Evolutionary conservation across 106 monocot species (phyloP), one percentile per base, ranked within the genome.

Genomic region (Vanilla planifolia): DNA sequence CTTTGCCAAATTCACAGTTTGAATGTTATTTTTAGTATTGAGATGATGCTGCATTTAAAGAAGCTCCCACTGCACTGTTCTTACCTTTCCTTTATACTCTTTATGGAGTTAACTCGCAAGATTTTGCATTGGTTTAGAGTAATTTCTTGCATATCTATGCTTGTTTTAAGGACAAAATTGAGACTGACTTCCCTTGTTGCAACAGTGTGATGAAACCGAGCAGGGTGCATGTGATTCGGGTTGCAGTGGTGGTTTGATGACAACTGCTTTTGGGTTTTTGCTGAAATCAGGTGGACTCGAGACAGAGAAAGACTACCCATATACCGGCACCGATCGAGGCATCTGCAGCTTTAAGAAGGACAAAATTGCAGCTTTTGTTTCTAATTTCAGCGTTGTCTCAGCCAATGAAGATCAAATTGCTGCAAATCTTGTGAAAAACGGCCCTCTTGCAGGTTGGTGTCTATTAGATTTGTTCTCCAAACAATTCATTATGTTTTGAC

Each of bases 231-330:
- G 92, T 45, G 92, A 93, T 59, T 32, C 71, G 0, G 92, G 92
- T 45, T 93, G 92, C 84, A 79, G 85, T 63, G 92, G 92, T 53
- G 92, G 92, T 3, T 59, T 93, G 62, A 93, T 93, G 92, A 93
- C 80, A 4, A 85, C 72, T 47, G 92, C 92, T 14, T 93, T 93
- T 50, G 57, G 80, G 43, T 93, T 88, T 66, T 50, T 93, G 44
- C 37, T 74, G 2, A 88, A 88, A 63, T 39, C 92, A 40, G 92
- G 92, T 46, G 92, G 92, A 9, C 92, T 93, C 52, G 84, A 93
- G 74, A 30, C 76, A 2, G 92, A 93, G 79, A 40, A 70, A 48
- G 85, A 88, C 41, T 93, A 93, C 42, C 92, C 92, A 21, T 93
- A 93, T 63, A 84, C 84, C 46, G 88, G 84, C 19, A 68, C 59